A percentile compares a stretch with the other conserved stretches of the same genome.
Evolutionary conservation across 2,329 filamentous ascomycete genomes (phyloP).

Genomic region (Calonectria hongkongensis): DNA sequence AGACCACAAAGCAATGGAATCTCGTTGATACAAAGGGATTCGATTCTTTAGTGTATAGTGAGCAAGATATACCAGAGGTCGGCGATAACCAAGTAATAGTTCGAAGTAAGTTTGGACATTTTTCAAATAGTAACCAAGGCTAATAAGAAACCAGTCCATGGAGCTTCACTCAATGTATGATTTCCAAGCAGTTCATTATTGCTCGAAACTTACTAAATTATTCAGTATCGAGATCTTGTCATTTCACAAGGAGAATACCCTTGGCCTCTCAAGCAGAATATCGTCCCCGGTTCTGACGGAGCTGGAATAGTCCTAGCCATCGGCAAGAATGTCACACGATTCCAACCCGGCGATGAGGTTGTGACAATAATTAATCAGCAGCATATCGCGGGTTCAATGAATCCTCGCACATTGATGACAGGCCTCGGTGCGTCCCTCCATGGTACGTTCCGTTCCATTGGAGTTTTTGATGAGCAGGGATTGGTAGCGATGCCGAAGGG

Average conservation of each 20-base stretch:
- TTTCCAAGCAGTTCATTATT: not conserved
- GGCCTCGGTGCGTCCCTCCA: constrained; percentile 52
- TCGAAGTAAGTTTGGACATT: constrained; percentile 63
- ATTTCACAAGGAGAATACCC: constrained; percentile 70
- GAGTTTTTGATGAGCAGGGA: constrained; percentile 67
- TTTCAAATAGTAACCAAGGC: constrained; percentile 29
- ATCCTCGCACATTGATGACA: not conserved
- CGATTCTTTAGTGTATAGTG: constrained; percentile 74
- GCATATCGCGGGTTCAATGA: constrained; percentile 66
- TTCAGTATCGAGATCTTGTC: constrained; percentile 70
- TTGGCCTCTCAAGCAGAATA: constrained; percentile 63
- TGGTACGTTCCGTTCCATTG: constrained; percentile 57
- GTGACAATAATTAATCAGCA: constrained; percentile 73
- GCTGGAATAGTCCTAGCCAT: constrained; percentile 28
- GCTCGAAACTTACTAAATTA: constrained; percentile 14
- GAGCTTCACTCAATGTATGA: constrained; percentile 69
- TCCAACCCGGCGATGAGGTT: constrained; percentile 21
- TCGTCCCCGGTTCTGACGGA: constrained; percentile 35
- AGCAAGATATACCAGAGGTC: constrained; percentile 74
- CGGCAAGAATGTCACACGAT: constrained; percentile 33
- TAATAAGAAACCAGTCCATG: constrained; percentile 61
- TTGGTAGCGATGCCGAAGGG: constrained; percentile 75
- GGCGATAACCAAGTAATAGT: constrained; percentile 84
- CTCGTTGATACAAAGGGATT: constrained; percentile 60
- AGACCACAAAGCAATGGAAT: constrained; percentile 29